These are phyloP conservation scores for Arctium minus DNA, from an alignment of 129 eudicot species.

Conservation along the genomic window DNA sequence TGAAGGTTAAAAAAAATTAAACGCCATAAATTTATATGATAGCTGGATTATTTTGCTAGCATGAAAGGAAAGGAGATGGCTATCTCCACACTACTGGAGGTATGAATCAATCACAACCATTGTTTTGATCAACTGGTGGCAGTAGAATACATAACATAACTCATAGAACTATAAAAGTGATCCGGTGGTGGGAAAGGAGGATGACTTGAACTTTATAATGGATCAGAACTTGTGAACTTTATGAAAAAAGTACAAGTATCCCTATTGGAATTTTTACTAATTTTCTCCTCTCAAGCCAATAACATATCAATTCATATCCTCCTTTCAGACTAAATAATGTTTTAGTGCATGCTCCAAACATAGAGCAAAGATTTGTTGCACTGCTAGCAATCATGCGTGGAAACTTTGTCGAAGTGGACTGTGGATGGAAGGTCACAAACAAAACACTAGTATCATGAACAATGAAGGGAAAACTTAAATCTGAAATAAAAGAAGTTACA, in stretches of 20 bases:
- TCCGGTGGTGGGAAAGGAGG: background rate
- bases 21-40: background rate
- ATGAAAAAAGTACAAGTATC: too few relatives aligned
- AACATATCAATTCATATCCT: background rate
- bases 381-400: background rate
- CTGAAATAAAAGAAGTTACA: too few relatives aligned
- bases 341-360: background rate
- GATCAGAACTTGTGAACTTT: background rate
- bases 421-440: background rate
- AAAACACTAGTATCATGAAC: too few relatives aligned
- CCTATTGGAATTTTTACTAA: background rate
- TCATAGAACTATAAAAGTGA: background rate
- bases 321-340: background rate
- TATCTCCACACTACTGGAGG: background rate
- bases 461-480: too few relatives aligned
- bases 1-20: constrained; percentile 1
- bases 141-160: background rate
- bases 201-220: background rate
- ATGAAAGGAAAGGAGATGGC: background rate
- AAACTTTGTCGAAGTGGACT: background rate
- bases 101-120: background rate
- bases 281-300: background rate
- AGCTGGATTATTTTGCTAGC: background rate
- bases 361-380: background rate
- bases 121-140: background rate